phyloP scores from a whole-genome alignment of 805 yeast genomes.

The Pichia cephalocereana region DNA sequence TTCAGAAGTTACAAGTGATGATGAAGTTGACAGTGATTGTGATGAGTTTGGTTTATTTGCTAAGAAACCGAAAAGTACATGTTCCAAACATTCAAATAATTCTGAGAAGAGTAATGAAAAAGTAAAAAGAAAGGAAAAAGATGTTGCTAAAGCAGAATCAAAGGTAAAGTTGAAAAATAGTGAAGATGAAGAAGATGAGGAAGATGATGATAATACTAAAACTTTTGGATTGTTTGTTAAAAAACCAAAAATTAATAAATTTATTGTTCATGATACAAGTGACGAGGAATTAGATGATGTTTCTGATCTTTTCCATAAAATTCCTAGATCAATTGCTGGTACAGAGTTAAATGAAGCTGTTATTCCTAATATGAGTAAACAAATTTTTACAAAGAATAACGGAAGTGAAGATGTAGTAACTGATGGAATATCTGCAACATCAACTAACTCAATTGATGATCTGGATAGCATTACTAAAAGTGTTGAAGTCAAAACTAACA shows the following conservation, averaged over 20 bases:
- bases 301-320: constrained; percentile 51
- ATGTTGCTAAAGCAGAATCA: too few relatives aligned
- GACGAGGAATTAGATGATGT: constrained; percentile 30
- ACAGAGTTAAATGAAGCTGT: too few relatives aligned
- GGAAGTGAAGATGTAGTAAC: background rate
- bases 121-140: too few relatives aligned
- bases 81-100: too few relatives aligned
- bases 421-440: background rate
- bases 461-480: background rate
- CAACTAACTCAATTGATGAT: background rate
- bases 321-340: constrained; percentile 15
- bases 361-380: constrained; percentile 45
- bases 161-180: background rate
- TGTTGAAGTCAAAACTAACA: background rate
- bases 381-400: constrained; percentile 23
- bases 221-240: background rate
- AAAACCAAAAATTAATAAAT: background rate
- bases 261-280: background rate
- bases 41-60: constrained; percentile 35
- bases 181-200: background rate
- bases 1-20: background rate
- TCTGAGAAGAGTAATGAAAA: too few relatives aligned
- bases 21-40: background rate
- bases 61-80: constrained; percentile 46
- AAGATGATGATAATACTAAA: background rate